Evolutionary conservation across 2,329 filamentous ascomycete genomes (phyloP), one percentile per base, ranked within the genome.

Genomic region (Aspergillus brasiliensis): DNA sequence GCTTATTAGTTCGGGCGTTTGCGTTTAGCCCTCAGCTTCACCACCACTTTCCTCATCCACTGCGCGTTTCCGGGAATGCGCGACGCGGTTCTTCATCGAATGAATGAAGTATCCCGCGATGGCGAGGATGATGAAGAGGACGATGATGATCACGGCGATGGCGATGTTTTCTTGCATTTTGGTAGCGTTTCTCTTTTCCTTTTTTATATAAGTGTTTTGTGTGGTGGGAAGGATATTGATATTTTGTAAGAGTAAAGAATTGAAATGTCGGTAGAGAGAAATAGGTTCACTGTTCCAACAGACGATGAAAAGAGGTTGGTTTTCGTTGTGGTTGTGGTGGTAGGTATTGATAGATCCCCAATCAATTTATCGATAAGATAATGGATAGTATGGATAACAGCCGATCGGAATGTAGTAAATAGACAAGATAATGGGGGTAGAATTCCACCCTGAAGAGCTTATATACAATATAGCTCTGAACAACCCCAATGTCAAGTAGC

Each of bases 101-200:
- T 69, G 77, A 63, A 76, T 75, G 8, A 67, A 67, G 54, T 74
- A 79, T 4, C 76, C 78, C 42, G 77, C 74, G 25, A 78, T 60
- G 19, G 77, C 77, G 40, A 82, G 75, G 49, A 82, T 60, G 53
- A 82, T 61, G 67, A 82, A 82, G 57, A 82, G 73, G 47, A 80
- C 62, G 65, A 82, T 81, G 63, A 82, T 75, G 67, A 82, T 82
- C 59, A 82, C 76, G 13, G 80, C 80, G 62, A 82, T 80, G 65
- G 78, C 73, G 66, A 80, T 74, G 70, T 82, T 82, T 73, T 71
- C 63, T 81, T 68, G 19, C 73, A 79, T 81, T 55, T 66, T 74
- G 62, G 49, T 10, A 15, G 42, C 1, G 15, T 40, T 10, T 2
- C 13, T 28, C 1, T 31, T 31, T 8, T n/a, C n/a, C 27, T 48